These are phyloP conservation scores for Miscanthus lutarioriparius DNA, from an alignment of 176 grass and related monocot species.

Conservation along the genomic window DNA sequence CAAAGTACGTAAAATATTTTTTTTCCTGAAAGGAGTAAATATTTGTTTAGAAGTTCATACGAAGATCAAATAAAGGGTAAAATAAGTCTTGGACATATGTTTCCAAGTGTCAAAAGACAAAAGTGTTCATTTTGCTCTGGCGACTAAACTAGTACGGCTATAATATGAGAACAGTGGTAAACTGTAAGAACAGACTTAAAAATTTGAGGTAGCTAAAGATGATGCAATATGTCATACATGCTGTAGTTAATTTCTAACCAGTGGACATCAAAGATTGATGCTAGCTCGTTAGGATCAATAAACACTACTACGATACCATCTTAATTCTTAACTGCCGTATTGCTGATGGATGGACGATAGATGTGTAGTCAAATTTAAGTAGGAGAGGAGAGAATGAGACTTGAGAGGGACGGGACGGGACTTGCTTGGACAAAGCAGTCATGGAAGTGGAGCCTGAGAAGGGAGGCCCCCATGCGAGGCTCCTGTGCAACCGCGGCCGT, in stretches of 20 bases:
- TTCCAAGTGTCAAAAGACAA: too few species aligned
- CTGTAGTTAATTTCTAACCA: background rate
- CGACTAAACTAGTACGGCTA: too few species aligned
- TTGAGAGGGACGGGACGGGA: slow-evolving; percentile 15
- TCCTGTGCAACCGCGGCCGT: slow-evolving; percentile 53
- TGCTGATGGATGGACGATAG: background rate
- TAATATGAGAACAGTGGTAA: background rate
- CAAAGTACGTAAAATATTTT: background rate
- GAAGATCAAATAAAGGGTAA: background rate
- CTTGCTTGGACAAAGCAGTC: slow-evolving; percentile 93
- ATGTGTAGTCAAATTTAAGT: background rate
- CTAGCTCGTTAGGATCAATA: background rate
- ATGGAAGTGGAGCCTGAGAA: slow-evolving; percentile 85
- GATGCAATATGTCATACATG: background rate
- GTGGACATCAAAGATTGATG: background rate
- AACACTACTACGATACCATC: background rate
- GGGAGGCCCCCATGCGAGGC: slow-evolving; percentile 70
- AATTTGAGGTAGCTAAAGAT: background rate
- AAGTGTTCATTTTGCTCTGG: too few species aligned
- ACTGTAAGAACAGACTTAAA: background rate
- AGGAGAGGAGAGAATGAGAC: background rate
- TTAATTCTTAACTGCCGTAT: background rate
- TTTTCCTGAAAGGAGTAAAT: background rate
- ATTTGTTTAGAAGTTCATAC: background rate
- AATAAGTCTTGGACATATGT: background rate